Evolutionary conservation across 352 stramenopile species (phyloP), one percentile per base, ranked within the genome.

Genomic region (Discostella stelligera): DNA sequence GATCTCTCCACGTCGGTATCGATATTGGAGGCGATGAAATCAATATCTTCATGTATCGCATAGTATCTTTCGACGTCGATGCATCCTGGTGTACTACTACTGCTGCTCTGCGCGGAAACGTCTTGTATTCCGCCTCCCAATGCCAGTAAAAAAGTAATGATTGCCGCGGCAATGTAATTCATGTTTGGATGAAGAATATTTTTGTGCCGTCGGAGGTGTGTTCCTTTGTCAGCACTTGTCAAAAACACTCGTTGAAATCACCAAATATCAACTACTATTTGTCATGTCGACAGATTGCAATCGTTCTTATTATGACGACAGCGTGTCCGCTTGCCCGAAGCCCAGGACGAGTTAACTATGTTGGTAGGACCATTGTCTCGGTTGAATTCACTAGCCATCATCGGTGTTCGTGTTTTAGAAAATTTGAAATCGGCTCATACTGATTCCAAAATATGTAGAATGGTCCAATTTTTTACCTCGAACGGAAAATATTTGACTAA

Each of bases 21-120:
- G 37, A 82, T 75, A 30, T 37, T 41, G 49, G 54, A 23, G 5
- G 58, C 20, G 30, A 79, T 50, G 10, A 8, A 49, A 9, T 44
- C 13, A 32, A 82, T 46, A 48, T 79, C 66, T 30, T 44, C 50
- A 14, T 78, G 21, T 41, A 82, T 77, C 0, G 3, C 37, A 30
- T 74, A 32, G 44, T 79, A 82, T 13, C 32, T 30, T 0, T 9
- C 21, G 20, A 60, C 32, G 52, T 60, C 52, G 20, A 60, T 60
- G 21, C 52, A 60, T 41, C 21, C 9, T 2, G 52, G 37, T 44
- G 37, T 10, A 44, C 27, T 32, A 32, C 27, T 32, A 5, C 27
- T 32, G 5, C 27, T 32, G 5, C 37, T 44, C 37, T 44, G 37
- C 13, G 37, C 37, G 7, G 37, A 44, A 44, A 44, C 37, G 2